A percentile compares a stretch with the other conserved stretches of the same genome.
These are phyloP conservation scores for Senecio squalidus DNA, from an alignment of 140 eudicot genomes.

Conservation along the genomic window DNA sequence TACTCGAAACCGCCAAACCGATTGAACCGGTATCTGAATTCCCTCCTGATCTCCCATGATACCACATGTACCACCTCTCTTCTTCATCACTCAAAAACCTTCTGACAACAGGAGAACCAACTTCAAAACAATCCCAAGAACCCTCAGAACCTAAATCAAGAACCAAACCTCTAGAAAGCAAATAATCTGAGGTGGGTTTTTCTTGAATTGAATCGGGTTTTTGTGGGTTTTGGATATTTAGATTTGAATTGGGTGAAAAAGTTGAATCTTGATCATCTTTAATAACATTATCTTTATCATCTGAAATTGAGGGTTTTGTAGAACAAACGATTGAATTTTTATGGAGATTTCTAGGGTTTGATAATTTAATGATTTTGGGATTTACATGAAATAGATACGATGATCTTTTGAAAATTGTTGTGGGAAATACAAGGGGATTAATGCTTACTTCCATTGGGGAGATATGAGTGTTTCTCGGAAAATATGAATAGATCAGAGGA, in stretches of 20 bases:
- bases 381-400: constrained; percentile 25
- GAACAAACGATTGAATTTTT: constrained; percentile 42
- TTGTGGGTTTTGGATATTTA: constrained; percentile 28
- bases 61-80: constrained; percentile 99
- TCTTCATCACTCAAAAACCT: constrained; percentile 85
- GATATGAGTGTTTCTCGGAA: constrained; percentile 10
- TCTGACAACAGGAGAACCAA: constrained; percentile 91
- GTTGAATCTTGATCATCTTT: constrained; percentile 37
- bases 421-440: constrained; percentile 27
- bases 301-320: constrained; percentile 50
- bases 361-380: constrained; percentile 4
- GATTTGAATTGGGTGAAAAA: constrained; percentile 23
- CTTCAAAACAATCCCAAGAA: constrained; percentile 75
- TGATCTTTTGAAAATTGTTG: constrained; percentile 18
- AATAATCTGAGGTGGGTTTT: constrained; percentile 30
- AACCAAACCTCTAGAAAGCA: constrained; percentile 62
- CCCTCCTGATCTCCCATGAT: constrained; percentile 54
- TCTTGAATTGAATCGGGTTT: constrained; percentile 26
- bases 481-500: constrained; percentile 25
- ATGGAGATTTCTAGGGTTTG: constrained; percentile 21
- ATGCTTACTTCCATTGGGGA: constrained; percentile 47
- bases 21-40: constrained; percentile 40
- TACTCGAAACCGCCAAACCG: constrained; percentile 88
- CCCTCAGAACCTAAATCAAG: constrained; percentile 57
- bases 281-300: constrained; percentile 39